phyloP scores from a whole-genome alignment of 495 filamentous ascomycete genomes.

The Penicillium samsonianum region DNA sequence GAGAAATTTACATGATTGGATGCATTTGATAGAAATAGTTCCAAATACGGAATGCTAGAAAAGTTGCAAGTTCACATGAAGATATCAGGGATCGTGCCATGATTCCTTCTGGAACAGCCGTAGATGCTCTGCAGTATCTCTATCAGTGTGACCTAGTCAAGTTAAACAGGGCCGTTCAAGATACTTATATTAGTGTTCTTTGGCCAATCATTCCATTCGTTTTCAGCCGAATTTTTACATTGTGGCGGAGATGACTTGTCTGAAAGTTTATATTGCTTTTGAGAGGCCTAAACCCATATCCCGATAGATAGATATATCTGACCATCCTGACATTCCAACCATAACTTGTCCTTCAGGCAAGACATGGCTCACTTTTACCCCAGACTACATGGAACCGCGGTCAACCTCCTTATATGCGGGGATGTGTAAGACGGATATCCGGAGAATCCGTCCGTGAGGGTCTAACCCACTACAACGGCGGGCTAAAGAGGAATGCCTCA shows the following conservation, averaged over 20 bases:
- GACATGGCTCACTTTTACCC: constrained; percentile 6
- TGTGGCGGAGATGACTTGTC: neutral
- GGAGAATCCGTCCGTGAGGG: constrained; percentile 25
- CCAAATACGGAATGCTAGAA: constrained; percentile 17
- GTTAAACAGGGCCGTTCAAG: neutral
- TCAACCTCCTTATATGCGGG: constrained; percentile 19
- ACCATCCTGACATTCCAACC: neutral
- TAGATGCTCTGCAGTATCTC: neutral
- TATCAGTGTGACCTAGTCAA: neutral
- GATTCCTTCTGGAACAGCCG: neutral
- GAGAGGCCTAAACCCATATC: neutral
- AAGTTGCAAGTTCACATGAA: constrained; percentile 18
- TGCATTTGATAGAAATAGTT: constrained; percentile 22
- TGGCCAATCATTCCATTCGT: neutral
- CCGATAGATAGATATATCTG: neutral
- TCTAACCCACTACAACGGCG: constrained; percentile 15
- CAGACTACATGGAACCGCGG: neutral
- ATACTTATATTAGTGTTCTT: neutral
- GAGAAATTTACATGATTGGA: constrained; percentile 21
- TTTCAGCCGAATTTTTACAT: neutral
- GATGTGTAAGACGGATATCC: constrained; percentile 23
- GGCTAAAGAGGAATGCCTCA: constrained; percentile 17
- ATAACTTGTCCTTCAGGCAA: neutral
- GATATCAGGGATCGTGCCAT: neutral
- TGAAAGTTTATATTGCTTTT: neutral